phyloP scores from a whole-genome alignment of 140 eudicot species.

The Flaveria floridana region DNA sequence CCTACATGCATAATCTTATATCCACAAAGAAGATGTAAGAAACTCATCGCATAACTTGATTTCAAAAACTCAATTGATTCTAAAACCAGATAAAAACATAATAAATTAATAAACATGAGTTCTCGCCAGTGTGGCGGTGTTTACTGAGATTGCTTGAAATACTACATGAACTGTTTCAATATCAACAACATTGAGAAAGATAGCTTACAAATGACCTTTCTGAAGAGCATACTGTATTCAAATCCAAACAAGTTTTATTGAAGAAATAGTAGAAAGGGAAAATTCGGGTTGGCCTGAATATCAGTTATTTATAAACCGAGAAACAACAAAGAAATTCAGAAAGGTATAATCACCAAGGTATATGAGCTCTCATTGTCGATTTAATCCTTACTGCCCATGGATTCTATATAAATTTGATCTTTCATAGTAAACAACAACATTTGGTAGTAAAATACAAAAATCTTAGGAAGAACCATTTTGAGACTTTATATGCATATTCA shows the following conservation, averaged over 20 bases:
- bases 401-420: neutral
- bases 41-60: neutral
- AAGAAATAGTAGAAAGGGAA: neutral
- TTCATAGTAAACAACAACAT: neutral
- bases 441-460: neutral
- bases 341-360: too few species aligned
- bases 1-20: too few species aligned
- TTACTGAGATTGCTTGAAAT: slow-evolving; percentile 11
- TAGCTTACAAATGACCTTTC: neutral
- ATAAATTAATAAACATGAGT: slow-evolving; percentile 13
- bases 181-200: neutral
- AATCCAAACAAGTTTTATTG: neutral
- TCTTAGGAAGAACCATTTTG: neutral
- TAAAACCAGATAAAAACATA: neutral
- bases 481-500: too few species aligned
- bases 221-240: neutral
- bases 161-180: slow-evolving; percentile 37
- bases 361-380: too few species aligned
- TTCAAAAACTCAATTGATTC: neutral
- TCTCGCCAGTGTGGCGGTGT: slow-evolving; percentile 12
- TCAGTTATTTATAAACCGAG: too few species aligned
- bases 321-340: too few species aligned
- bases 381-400: too few species aligned
- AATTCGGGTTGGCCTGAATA: too few species aligned
- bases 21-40: too few species aligned